Evolutionary conservation across 1,139 yeast genomes (phyloP).

Genomic region (Sugiyamaella castrensis): DNA sequence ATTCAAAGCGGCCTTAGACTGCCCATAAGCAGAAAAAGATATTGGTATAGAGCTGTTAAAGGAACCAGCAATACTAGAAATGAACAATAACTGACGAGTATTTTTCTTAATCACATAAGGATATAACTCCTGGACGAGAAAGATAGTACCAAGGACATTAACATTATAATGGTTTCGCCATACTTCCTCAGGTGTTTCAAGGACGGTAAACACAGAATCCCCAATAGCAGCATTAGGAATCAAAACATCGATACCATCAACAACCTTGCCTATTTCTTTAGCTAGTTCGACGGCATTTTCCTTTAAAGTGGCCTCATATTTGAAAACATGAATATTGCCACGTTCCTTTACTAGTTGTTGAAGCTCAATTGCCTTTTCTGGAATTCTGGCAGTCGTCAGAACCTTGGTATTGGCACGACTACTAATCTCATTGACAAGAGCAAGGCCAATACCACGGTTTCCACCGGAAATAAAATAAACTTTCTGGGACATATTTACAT

Average conservation of each 20-base stretch:
- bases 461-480: no score
- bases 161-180: constrained; percentile 17
- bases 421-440: constrained; percentile 1
- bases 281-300: background rate
- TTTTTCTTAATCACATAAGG: constrained; percentile 24
- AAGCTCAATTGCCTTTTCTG: constrained; percentile 4
- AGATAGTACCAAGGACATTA: constrained; percentile 31
- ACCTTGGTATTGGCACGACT: constrained; percentile 3
- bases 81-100: constrained; percentile 25
- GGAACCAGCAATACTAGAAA: constrained; percentile 31
- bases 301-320: constrained; percentile 2
- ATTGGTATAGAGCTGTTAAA: constrained; percentile 21
- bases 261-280: constrained; percentile 17
- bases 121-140: constrained; percentile 25
- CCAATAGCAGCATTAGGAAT: constrained; percentile 13
- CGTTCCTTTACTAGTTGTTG: no score
- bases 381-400: constrained; percentile 8
- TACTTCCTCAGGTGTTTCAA: background rate
- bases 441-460: constrained; percentile 15
- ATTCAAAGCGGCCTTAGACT: no score
- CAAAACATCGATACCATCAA: constrained; percentile 9
- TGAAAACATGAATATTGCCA: constrained; percentile 7
- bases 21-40: constrained; percentile 31
- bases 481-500: background rate
- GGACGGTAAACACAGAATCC: background rate